Evolutionary conservation across 495 filamentous ascomycete species (phyloP).

Genomic region (Aeminium ludgeri): DNA sequence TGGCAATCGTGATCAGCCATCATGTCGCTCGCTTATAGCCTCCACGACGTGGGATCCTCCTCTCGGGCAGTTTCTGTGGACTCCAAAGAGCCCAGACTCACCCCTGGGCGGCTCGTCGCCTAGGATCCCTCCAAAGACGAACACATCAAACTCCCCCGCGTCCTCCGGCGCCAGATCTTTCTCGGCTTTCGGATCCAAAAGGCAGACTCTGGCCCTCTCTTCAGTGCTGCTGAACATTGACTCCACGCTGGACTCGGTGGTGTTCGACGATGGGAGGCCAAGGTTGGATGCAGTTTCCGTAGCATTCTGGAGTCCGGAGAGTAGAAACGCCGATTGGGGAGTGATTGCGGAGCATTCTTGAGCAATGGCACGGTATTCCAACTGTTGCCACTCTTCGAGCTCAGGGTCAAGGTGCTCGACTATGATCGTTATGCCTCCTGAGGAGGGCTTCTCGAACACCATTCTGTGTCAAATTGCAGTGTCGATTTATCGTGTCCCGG

Average conservation of each 20-base stretch:
- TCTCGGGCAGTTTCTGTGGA: no score
- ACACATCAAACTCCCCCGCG: constrained; percentile 67
- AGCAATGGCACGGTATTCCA: constrained; percentile 80
- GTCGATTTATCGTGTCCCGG: no score
- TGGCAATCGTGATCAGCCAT: no score
- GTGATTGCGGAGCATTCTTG: constrained; percentile 53
- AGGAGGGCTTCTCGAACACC: no score
- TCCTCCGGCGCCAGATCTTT: constrained; percentile 71
- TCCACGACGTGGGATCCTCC: no score
- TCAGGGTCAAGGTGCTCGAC: constrained; percentile 90
- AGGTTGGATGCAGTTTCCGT: constrained; percentile 4
- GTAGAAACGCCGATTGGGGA: constrained; percentile 42
- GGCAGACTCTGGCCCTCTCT: constrained; percentile 54
- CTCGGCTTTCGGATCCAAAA: constrained; percentile 71
- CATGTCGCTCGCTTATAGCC: no score
- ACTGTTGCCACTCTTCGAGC: constrained; percentile 78
- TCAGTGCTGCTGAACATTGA: constrained; percentile 42
- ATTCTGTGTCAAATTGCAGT: no score
- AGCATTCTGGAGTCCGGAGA: constrained; percentile 51
- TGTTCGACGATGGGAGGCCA: constrained; percentile 21
- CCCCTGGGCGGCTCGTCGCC: constrained; percentile 92
- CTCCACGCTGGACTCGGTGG: constrained; percentile 56
- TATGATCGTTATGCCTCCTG: constrained; percentile 36
- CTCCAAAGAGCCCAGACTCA: constrained; percentile 26
- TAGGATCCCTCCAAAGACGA: constrained; percentile 90